These are phyloP conservation scores for Colletotrichum trifolii DNA, from an alignment of 2,329 filamentous ascomycete species.

Conservation along the genomic window DNA sequence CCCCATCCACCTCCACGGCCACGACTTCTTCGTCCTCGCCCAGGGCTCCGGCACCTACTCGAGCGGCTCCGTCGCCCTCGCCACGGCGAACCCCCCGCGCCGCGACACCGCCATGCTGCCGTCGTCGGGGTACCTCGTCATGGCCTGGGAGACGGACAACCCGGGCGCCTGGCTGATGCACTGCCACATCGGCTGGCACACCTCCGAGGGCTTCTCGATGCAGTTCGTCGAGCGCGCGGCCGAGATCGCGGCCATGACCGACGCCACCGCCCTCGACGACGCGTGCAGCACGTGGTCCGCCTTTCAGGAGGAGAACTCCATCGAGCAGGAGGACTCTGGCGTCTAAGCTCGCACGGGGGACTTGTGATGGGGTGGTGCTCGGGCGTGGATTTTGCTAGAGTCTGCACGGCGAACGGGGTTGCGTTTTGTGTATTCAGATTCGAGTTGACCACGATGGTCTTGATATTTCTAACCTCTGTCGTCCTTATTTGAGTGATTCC, in stretches of 20 bases:
- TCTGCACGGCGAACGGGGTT: background rate
- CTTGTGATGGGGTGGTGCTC: background rate
- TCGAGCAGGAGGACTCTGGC: constrained; percentile 40
- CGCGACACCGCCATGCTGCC: constrained; percentile 63
- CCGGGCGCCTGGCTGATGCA: constrained; percentile 62
- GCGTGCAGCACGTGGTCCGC: constrained; percentile 38
- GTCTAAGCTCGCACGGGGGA: constrained; percentile 23
- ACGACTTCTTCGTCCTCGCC: constrained; percentile 45
- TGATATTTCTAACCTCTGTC: too few species aligned
- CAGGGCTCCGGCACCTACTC: constrained; percentile 36
- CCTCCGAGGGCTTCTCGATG: constrained; percentile 39
- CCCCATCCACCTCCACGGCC: constrained; percentile 51
- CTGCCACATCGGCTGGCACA: constrained; percentile 62
- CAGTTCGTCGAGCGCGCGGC: constrained; percentile 40
- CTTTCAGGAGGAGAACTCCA: constrained; percentile 23
- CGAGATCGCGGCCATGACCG: constrained; percentile 37
- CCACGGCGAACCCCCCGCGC: constrained; percentile 58
- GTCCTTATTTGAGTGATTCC: too few species aligned
- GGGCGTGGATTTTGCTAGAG: constrained; percentile 6
- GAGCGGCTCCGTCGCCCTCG: constrained; percentile 23
- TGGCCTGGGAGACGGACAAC: constrained; percentile 62
- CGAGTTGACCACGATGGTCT: too few species aligned
- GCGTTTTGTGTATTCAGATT: too few species aligned
- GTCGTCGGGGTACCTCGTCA: constrained; percentile 56
- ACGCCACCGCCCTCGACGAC: constrained; percentile 22